Conservation (phyloP, 2,329 filamentous ascomycete species). For the Sporothrix pseudoabietina region DNA sequence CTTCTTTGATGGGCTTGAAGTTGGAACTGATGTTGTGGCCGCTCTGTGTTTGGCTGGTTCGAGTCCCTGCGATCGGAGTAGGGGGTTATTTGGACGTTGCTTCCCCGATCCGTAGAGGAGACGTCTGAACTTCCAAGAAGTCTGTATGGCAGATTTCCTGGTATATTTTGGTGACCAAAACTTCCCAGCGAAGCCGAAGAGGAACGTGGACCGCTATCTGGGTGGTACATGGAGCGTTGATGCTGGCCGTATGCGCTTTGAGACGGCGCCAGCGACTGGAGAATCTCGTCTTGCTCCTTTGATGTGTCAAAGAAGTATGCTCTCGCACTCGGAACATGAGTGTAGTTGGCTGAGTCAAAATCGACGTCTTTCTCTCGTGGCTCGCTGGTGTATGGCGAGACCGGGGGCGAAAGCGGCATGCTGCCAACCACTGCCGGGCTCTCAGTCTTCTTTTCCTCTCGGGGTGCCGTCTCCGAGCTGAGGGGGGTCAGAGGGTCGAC, state of each 20-base stretch:
- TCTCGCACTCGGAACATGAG: not conserved
- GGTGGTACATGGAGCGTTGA: not conserved
- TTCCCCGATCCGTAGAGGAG: not conserved
- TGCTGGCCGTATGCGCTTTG: not conserved
- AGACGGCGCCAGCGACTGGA: not conserved
- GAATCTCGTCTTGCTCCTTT: not conserved
- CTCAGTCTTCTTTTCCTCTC: not conserved
- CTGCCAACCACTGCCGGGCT: not conserved
- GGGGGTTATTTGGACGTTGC: not conserved
- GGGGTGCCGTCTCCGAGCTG: not conserved
- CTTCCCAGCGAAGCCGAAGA: not conserved
- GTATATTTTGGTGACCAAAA: not conserved
- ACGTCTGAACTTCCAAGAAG: not conserved
- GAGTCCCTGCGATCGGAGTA: not conserved
- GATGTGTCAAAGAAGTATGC: not conserved
- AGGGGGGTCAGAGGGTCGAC: not conserved
- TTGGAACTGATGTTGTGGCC: not conserved
- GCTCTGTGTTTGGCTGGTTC: too few species aligned
- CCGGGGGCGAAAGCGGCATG: not conserved
- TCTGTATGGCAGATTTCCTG: not conserved
- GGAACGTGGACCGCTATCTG: not conserved
- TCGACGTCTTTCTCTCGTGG: not conserved
- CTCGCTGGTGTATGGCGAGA: not conserved
- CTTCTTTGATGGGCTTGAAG: not conserved
- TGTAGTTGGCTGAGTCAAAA: not conserved